Evolutionary conservation across 441 rosid species (phyloP).

Genomic region (Adansonia grandidieri): DNA sequence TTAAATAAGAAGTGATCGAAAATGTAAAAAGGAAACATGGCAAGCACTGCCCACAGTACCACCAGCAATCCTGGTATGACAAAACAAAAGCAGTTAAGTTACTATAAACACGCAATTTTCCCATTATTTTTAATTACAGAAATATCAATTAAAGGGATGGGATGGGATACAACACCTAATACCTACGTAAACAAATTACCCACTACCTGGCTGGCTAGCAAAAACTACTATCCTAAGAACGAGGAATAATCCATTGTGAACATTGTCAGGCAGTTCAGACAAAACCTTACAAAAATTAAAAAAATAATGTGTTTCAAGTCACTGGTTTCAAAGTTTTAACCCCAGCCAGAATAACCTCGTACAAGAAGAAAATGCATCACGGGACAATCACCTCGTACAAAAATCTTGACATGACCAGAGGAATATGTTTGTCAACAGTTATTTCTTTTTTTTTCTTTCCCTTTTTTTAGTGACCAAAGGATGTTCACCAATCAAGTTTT

Average conservation of each 20-base stretch:
- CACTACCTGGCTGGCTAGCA: slow-evolving; percentile 27
- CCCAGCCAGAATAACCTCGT: slow-evolving; percentile 37
- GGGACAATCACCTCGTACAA: slow-evolving; percentile 32
- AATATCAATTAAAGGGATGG: too few species aligned
- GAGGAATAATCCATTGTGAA: slow-evolving; percentile 36
- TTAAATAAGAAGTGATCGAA: too few species aligned
- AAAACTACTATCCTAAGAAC: slow-evolving; percentile 40
- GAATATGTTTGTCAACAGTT: slow-evolving; percentile 34
- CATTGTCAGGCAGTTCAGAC: slow-evolving; percentile 28
- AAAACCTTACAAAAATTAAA: slow-evolving; percentile 32
- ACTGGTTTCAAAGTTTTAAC: slow-evolving; percentile 37
- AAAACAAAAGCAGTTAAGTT: too few species aligned
- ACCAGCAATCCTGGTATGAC: too few species aligned
- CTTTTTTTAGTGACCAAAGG: slow-evolving; percentile 33
- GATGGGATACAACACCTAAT: too few species aligned
- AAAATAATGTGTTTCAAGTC: slow-evolving; percentile 33
- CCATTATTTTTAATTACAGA: too few species aligned
- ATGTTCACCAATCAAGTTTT: slow-evolving; percentile 26
- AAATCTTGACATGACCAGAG: slow-evolving; percentile 29
- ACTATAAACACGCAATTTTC: too few species aligned
- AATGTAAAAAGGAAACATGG: too few species aligned
- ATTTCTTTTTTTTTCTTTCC: not conserved
- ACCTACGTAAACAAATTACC: too few species aligned
- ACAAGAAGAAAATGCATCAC: slow-evolving; percentile 34
- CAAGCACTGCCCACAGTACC: too few species aligned